Evolutionary conservation across 1,284 basidiomycete species (phyloP).

Genomic region (Trichosporon faecale): DNA sequence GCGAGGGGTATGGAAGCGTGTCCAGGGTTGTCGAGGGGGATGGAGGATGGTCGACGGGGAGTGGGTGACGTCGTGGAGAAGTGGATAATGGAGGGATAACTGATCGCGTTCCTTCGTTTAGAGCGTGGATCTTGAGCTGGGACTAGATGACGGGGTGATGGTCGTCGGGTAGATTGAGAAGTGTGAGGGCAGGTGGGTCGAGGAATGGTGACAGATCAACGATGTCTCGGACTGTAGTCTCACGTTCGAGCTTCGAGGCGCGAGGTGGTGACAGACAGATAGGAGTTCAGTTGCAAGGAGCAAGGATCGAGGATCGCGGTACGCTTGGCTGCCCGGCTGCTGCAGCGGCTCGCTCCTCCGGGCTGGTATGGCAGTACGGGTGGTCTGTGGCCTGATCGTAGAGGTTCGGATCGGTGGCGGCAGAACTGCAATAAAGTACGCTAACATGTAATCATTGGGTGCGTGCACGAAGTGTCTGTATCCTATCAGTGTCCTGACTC

Average conservation of each 20-base stretch:
- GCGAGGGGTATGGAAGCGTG: not conserved
- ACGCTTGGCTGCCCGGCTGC: too few species aligned
- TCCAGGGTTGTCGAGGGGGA: not conserved
- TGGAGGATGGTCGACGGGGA: not conserved
- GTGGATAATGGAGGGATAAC: not conserved
- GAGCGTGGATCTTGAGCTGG: not conserved
- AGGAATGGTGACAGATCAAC: not conserved
- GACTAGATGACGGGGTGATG: not conserved
- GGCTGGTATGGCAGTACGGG: not conserved
- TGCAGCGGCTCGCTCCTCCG: too few species aligned
- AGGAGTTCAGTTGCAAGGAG: not conserved
- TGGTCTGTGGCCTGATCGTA: not conserved
- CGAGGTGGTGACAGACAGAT: not conserved
- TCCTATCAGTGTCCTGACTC: slow-evolving; percentile 1
- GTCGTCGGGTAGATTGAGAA: not conserved
- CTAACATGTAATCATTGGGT: slow-evolving; percentile 2
- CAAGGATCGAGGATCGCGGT: not conserved
- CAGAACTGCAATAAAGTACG: not conserved
- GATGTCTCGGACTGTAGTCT: not conserved
- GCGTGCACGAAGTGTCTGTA: not conserved
- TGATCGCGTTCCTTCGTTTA: not conserved
- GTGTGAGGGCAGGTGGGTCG: not conserved
- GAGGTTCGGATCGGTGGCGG: not conserved
- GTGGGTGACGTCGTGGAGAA: not conserved
- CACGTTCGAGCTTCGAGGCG: not conserved